Base-by-base conservation (phyloP, 2,329 filamentous ascomycete species). In the Aspergillus pseudoglaucus region DNA sequence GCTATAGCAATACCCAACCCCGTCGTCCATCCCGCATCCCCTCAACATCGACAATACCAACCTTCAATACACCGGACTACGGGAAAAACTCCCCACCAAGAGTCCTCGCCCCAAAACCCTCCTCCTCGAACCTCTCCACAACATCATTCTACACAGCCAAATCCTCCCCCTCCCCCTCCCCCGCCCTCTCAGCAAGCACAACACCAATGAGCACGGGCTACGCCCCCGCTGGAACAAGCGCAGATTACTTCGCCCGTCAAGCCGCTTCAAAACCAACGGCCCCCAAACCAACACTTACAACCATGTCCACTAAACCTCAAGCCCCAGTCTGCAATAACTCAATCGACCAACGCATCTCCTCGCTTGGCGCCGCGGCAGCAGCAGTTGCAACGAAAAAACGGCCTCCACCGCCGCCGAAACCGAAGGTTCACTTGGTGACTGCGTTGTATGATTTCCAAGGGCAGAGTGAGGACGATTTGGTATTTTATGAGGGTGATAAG, bases 401-500 rank as follows among this genome's bases (percentile, higher is more conserved):
- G 67, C 85, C 86, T 0, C 87, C 88, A 0, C 62, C 46, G 79
- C 80, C 15, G 75, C 79, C 2, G 23, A 85, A 72, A 10, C 69
- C 76, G 1, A 75, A 73, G 54, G 68, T 70, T 12, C 51, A 62
- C 22, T 88, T 75, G 54, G 84, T 88, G 18, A 82, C 83, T 9
- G 88, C 88, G 6, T 72, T 88, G 59, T 93, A 88, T 65, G 78
- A 85, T 54, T 94, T 90, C 62, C 75, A 76, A 1, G 87, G 85
- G 0, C 82, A 90, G 60, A 79, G 78, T 6, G 66, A 72, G 1
- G 87, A 85, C 0, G 88, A 94, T 64, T 64, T 94, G 45, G 77
- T 77, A 2, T 94, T 94, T 62, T 75, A 75, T 25, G 85, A 90
- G 65, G 88, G 88, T 2, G 88, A 93, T 59, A 75, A 79, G 44